Base-by-base conservation (phyloP, 1,139 yeast genomes). In the Ogataea hybrid region DNA sequence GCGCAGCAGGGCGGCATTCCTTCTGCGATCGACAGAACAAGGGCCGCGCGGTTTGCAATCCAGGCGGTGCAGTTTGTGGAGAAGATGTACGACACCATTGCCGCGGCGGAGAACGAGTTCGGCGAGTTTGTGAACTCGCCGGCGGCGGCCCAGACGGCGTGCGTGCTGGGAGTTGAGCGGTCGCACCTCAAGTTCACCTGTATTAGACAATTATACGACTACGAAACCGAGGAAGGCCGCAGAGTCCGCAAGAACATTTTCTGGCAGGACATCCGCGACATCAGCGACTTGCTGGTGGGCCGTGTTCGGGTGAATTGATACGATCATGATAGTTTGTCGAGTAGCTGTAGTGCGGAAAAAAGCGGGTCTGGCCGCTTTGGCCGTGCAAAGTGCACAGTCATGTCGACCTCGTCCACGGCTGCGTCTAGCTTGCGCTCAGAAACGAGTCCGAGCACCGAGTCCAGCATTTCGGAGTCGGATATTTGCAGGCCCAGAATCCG, bases 1-100 rank as follows among this genome's bases (percentile, higher is more conserved):
- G 95, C 89, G 41, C 98, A 92, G 71, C 98, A 92, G 67, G 98
- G 98, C 64, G 96, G 95, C 46, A 78, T 81, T 41, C 98, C 98
- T 30, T 85, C 97, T 3, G 88, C 97, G 6, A 86, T 89, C 65
- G 98, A 92, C 65, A 81, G 97, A 67, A 85, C 90, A 16, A 77
- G 92, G 50, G 96, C 96, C 12, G 84, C 95, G 11, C 77, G 97
- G 62, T 83, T 84, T 63, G 96, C 96, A 4, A 82, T 90, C 51
- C 83, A 80, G 64, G 88, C 96, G 43, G 82, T 89, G 40, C 85
- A 86, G 61, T 92, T 87, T 66, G 77, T 92, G 52, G 97, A 92
- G 62, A 72, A 75, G 14, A 47, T 51, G 28, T 35, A 32, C 37
- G 54, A 48, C 16, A 22, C 42, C 9, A 47, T 49, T 10, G 63